A percentile compares a stretch with the other conserved stretches of the same genome.
These are phyloP conservation scores for Mortierella sp. DNA, from an alignment of 371 early-diverging fungal genomes.

Conservation along the genomic window DNA sequence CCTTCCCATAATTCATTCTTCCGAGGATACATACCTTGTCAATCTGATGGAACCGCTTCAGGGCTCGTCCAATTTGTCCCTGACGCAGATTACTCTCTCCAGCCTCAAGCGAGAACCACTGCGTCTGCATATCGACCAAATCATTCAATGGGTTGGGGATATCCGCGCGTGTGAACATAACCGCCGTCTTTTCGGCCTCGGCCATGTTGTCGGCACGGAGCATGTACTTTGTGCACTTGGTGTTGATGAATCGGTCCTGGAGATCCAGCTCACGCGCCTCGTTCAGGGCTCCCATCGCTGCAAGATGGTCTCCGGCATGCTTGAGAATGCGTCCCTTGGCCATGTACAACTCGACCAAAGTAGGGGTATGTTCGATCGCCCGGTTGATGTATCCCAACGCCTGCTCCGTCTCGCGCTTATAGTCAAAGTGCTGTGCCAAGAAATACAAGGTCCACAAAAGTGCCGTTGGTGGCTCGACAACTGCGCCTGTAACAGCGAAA, in stretches of 20 bases:
- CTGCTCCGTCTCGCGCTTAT: constrained; percentile 70
- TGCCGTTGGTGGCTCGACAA: constrained; percentile 84
- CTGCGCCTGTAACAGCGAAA: constrained; percentile 32
- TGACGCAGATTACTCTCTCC: constrained; percentile 79
- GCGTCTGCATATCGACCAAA: constrained; percentile 91
- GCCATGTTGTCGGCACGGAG: constrained; percentile 83
- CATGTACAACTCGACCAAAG: constrained; percentile 92
- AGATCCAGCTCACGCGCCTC: constrained; percentile 91
- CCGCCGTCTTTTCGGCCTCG: constrained; percentile 87
- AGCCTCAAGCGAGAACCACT: constrained; percentile 88
- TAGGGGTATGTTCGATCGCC: constrained; percentile 89
- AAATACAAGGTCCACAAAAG: constrained; percentile 91
- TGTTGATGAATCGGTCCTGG: constrained; percentile 96
- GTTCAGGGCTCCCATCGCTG: constrained; percentile 84
- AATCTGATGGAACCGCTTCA: constrained; percentile 90
- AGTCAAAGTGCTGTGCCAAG: constrained; percentile 90
- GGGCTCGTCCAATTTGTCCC: constrained; percentile 82
- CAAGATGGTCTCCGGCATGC: constrained; percentile 83
- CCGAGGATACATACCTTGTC: constrained; percentile 65
- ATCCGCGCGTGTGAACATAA: constrained; percentile 86
- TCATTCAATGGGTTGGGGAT: constrained; percentile 81
- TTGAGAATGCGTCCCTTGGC: constrained; percentile 94
- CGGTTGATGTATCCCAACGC: constrained; percentile 85
- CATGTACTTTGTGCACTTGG: constrained; percentile 96
- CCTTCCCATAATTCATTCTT: background rate